Evolutionary conservation across 1,284 basidiomycete genomes (phyloP), one percentile per base, ranked within the genome.

Genomic region (Waitea zeae): DNA sequence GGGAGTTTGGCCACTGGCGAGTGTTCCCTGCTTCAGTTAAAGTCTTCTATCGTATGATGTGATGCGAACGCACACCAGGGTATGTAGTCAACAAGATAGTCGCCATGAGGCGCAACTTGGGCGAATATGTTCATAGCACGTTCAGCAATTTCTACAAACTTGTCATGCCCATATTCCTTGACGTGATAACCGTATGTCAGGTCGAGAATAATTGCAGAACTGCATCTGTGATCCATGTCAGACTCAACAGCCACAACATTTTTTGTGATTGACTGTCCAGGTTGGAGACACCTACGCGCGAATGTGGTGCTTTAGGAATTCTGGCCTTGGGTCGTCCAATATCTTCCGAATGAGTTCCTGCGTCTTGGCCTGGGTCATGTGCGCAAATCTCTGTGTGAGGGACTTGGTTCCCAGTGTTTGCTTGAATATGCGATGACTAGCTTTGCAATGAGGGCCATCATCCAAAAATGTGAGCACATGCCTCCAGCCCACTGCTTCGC

Each of bases 131-230:
- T 42, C 28, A 51, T 47, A 2, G 49, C 49, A 6, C 40, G 40
- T 29, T 57, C 51, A 11, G 52, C 54, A 5, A 49, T 33, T 17
- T 49, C 40, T 20, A 59, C 46, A 20, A 56, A 41, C 4, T 38
- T 28, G 31, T 60, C 57, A 3, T 48, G 41, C 17, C 46, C 46
- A 4, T 47, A 39, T 26, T n/a, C n/a, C n/a, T 45, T 43, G 15
- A 50, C 49, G 17, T 45, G 41, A 43, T 59, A 58, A 5, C 57
- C 57, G 37, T 59, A 51, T 2, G 50, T 38, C 14, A 59, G 46
- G 34, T 43, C 46, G 4, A 58, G 42, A 13, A 58, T 52, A 31
- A 52, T 48, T 3, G 51, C 39, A n/a, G n/a, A 6, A 14, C 29
- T 6, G 15, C 6, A 7, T 6, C 6, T 17, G 9, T 30, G 9